Conservation (phyloP, 2,329 filamentous ascomycete species). For the Aspergillus udagawae region DNA sequence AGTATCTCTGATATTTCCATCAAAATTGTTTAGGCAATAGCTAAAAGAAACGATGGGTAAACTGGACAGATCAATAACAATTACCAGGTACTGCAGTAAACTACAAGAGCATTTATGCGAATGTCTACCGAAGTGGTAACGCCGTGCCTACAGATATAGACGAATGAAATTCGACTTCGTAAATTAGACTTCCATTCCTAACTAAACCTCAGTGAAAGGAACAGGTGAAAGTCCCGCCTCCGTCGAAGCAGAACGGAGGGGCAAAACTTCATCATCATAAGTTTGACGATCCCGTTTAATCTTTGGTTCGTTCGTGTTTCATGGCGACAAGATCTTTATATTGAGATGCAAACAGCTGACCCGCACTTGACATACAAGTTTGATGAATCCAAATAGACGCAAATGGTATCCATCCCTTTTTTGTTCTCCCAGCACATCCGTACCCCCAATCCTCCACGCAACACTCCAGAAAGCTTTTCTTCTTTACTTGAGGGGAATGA, state of each 20-base stretch:
- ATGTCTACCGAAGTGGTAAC: neutral
- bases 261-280: slow-evolving; percentile 12
- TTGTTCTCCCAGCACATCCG: slow-evolving; percentile 30
- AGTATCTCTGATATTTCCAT: neutral
- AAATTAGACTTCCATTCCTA: slow-evolving; percentile 19
- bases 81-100: neutral
- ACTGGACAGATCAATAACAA: neutral
- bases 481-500: slow-evolving; percentile 99
- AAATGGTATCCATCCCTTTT: slow-evolving; percentile 34
- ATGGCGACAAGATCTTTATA: slow-evolving; percentile 39
- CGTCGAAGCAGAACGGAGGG: slow-evolving; percentile 2
- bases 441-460: slow-evolving; percentile 33
- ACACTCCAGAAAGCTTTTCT: slow-evolving; percentile 35
- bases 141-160: neutral
- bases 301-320: slow-evolving; percentile 14
- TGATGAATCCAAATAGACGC: slow-evolving; percentile 28
- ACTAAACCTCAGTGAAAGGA: slow-evolving; percentile 8
- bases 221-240: slow-evolving; percentile 11
- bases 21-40: too few species aligned
- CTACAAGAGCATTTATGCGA: neutral
- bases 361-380: slow-evolving; percentile 38
- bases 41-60: neutral
- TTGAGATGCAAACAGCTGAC: slow-evolving; percentile 39
- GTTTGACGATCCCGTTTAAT: slow-evolving; percentile 10
- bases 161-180: slow-evolving; percentile 16